Evolutionary conservation across 2,329 filamentous ascomycete genomes (phyloP), one percentile per base, ranked within the genome.

Genomic region (Ascosphaera apis): DNA sequence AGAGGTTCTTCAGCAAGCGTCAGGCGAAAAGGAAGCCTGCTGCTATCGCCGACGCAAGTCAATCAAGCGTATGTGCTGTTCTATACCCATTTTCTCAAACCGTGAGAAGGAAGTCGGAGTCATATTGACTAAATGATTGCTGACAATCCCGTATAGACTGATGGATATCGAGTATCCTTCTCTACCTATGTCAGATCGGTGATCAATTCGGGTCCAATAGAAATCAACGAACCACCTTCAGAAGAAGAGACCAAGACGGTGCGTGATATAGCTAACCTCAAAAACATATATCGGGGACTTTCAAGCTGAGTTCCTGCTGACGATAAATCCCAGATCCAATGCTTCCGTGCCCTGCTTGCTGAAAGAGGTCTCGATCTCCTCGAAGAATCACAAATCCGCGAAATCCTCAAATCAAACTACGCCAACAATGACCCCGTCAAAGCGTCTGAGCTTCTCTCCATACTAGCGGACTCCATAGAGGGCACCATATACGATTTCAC

Each of bases 381-480:
- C 59, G 53, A 67, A 60, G 58, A 72, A 40, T 58, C 66, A 32
- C 79, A 91, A 36, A 62, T 69, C 30, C 57, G 61, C 38, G 72
- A 74, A 56, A 69, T 69, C 1, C 54, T 78, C 16, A 56, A 64
- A 34, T 71, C 70, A 12, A 62, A 66, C 28, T 74, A 73, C 48
- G 69, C 75, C 21, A 63, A 70, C 17, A 73, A 77, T 35, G 72
- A 91, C 50, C 56, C 70, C 15, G 72, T 81, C 35, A 76, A 72
- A 47, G 77, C 84, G 2, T 71, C 79, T 45, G 72, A 82, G 36
- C 63, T 93, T 40, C 63, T 93, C 34, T 57, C 77, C 31, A 61
- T 93, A 16, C 71, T 91, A 43, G 74, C 86, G 47, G 74, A 84
- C 45, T 80, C 86, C 0, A 73, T 81, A 28, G 70, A 81, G 19